These are phyloP conservation scores for Xylaria polymorpha DNA, from an alignment of 2,329 filamentous ascomycete species.

Conservation along the genomic window DNA sequence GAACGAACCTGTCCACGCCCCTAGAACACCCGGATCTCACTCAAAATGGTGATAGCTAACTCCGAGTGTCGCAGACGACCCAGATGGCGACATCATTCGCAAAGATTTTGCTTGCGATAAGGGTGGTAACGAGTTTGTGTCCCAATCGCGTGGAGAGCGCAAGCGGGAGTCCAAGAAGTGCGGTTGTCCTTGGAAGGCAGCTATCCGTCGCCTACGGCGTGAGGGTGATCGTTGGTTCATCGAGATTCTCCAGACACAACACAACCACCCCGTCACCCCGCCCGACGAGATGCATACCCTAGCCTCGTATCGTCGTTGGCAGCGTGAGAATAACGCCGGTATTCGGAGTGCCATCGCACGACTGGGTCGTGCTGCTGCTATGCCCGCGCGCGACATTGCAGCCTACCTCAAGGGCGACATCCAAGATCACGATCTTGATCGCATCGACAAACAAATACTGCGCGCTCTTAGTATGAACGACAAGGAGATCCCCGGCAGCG, in stretches of 20 bases:
- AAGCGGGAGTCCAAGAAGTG: constrained; percentile 47
- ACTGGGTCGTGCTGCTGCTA: constrained; percentile 44
- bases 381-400: constrained; percentile 45
- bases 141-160: constrained; percentile 48
- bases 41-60: neutral
- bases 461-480: constrained; percentile 48
- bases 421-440: constrained; percentile 44
- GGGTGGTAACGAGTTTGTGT: constrained; percentile 48
- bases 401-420: constrained; percentile 46
- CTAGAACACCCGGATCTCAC: neutral
- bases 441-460: constrained; percentile 47
- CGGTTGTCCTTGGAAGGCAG: constrained; percentile 47
- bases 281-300: constrained; percentile 48
- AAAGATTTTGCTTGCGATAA: constrained; percentile 49
- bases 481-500: constrained; percentile 38
- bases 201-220: constrained; percentile 45
- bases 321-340: constrained; percentile 48
- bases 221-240: constrained; percentile 49
- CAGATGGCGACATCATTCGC: constrained; percentile 46
- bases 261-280: constrained; percentile 48
- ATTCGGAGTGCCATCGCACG: constrained; percentile 44
- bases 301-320: constrained; percentile 49
- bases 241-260: constrained; percentile 44
- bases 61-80: constrained; percentile 36
- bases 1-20: neutral